Conservation (phyloP, 2,329 filamentous ascomycete species). For the Penicillium sp. region DNA sequence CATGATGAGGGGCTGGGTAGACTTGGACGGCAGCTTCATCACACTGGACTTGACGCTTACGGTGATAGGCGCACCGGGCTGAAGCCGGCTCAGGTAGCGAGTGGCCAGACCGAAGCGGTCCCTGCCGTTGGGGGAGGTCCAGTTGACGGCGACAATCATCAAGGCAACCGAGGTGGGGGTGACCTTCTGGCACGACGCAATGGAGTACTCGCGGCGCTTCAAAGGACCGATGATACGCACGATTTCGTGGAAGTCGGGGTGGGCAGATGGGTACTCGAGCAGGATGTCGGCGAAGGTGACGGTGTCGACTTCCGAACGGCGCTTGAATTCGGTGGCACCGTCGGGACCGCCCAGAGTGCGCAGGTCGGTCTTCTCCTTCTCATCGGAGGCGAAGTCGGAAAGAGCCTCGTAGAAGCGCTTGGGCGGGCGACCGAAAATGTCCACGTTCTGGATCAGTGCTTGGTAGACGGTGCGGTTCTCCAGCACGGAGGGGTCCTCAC, state of each 20-base stretch:
- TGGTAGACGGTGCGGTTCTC: constrained; percentile 94
- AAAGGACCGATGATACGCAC: constrained; percentile 82
- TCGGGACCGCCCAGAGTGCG: constrained; percentile 72
- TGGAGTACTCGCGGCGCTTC: constrained; percentile 98
- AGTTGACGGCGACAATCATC: constrained; percentile 96
- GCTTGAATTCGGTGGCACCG: constrained; percentile 87
- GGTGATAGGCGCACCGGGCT: constrained; percentile 74
- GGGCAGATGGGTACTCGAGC: constrained; percentile 84
- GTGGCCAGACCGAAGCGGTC: constrained; percentile 92
- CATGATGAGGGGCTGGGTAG: constrained; percentile 96
- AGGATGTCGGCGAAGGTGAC: constrained; percentile 88
- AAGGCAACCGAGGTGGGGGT: constrained; percentile 85
- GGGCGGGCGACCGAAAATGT: constrained; percentile 93
- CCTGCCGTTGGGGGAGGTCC: constrained; percentile 84
- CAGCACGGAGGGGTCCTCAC: constrained; percentile 69
- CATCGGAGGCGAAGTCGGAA: constrained; percentile 79
- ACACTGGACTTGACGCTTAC: constrained; percentile 96
- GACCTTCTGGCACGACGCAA: constrained; percentile 93
- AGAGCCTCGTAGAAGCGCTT: constrained; percentile 97
- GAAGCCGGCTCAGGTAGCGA: constrained; percentile 76
- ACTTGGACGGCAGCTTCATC: constrained; percentile 91
- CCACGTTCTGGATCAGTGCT: constrained; percentile 84
- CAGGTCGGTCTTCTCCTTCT: constrained; percentile 77
- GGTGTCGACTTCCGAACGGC: constrained; percentile 84
- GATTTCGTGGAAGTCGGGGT: constrained; percentile 83